Evolutionary conservation across 805 yeast species (phyloP), one percentile per base, ranked within the genome.

Genomic region (Metschnikowia borealis): DNA sequence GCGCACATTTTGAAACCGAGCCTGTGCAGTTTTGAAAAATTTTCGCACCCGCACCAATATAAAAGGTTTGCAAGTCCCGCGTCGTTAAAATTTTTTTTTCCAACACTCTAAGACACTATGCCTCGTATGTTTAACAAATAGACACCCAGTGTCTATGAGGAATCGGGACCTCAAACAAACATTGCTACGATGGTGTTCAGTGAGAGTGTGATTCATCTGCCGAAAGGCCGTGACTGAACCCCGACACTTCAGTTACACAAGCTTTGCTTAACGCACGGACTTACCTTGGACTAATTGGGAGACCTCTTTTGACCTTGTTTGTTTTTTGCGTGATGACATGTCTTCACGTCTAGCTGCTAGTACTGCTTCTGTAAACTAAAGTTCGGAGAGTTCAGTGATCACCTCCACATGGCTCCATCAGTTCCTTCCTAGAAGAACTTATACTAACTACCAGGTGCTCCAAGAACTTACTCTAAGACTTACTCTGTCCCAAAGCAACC

Each of bases 401-500:
- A 42, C 45, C 35, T 33, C 34, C 38, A 20, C 29, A 14, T 42
- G 29, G 38, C 38, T 17, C 38, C 45, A 7, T 20, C 14, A 15
- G 23, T 37, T 21, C 31, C 32, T 5, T 14, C 29, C 14, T n/a
- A 13, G 11, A n/a, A 34, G 38, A 33, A 34, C 36, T 17, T 14
- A 53, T 62, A 51, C 70, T 65, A 68, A 67, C 67, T 41, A 33
- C 40, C 62, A 88, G 96, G 96, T 83, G 96, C 97, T 69, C 98
- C 99, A 82, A 88, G 96, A 84, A 89, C 96, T 74, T 87, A 92
- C 87, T 92, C 99, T 69, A 94, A 94, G 90, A 94, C 99, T 73
- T 94, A 89, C 89, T 81, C 97, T 73, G 96, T 92, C 75, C 99
- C 99, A 83, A 90, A 89, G 86, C 89, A 96, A 79, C 97, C 98